These are phyloP conservation scores for Trichoderma atrobrunneum DNA, from an alignment of 2,329 filamentous ascomycete genomes.

Conservation along the genomic window DNA sequence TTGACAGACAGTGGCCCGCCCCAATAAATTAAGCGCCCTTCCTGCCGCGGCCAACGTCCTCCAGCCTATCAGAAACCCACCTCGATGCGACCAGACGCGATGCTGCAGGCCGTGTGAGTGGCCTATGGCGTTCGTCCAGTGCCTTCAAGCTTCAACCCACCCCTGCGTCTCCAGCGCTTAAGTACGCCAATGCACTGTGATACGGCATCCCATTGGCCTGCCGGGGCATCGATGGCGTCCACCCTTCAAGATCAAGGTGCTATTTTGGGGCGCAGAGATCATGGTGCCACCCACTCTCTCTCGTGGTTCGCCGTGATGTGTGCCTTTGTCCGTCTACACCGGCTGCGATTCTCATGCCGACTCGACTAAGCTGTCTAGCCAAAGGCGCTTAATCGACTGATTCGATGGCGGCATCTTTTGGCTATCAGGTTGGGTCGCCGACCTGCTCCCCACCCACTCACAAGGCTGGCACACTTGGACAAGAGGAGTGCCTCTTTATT, in stretches of 20 bases:
- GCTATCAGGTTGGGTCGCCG: background rate
- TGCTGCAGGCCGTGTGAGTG: background rate
- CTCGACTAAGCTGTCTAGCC: constrained; percentile 10
- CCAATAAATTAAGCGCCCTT: constrained; percentile 17
- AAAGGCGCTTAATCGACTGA: constrained; percentile 21
- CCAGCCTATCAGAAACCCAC: constrained; percentile 11
- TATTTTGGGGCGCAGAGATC: constrained; percentile 13
- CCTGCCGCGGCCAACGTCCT: constrained; percentile 8
- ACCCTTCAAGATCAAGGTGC: constrained; percentile 6
- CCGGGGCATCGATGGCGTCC: background rate
- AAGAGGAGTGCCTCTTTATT: background rate
- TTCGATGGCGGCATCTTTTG: constrained; percentile 11
- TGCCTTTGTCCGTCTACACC: constrained; percentile 3
- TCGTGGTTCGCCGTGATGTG: background rate
- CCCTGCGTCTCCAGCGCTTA: constrained; percentile 18
- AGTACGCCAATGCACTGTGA: constrained; percentile 18
- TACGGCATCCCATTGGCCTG: constrained; percentile 15
- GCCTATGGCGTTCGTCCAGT: constrained; percentile 16
- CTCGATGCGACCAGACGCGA: constrained; percentile 4
- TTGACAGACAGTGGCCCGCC: background rate
- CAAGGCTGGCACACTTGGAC: background rate
- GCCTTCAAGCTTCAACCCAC: background rate
- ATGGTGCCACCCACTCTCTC: background rate
- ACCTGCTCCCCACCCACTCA: constrained; percentile 6
- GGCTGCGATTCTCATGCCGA: background rate